Evolutionary conservation across 2,329 filamentous ascomycete genomes (phyloP).

Genomic region (Aspergillus aculeatinus): DNA sequence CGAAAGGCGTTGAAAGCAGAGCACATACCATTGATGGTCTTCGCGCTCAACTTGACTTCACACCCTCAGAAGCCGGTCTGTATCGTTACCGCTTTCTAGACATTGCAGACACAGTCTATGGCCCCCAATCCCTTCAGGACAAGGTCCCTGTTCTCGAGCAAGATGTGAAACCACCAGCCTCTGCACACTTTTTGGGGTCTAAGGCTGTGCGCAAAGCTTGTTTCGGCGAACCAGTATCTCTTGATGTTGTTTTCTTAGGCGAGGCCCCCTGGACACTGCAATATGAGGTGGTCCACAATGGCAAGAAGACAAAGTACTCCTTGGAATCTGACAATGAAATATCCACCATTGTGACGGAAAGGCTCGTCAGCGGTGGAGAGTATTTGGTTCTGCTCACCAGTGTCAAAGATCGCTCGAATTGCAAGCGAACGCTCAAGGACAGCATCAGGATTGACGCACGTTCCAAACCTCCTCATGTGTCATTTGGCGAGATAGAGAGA

Average conservation of each 20-base stretch:
- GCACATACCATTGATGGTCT: constrained; percentile 65
- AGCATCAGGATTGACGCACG: constrained; percentile 83
- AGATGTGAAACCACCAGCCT: constrained; percentile 88
- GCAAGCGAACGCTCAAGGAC: constrained; percentile 81
- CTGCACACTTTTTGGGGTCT: constrained; percentile 65
- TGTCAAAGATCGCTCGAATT: constrained; percentile 81
- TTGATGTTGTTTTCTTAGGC: constrained; percentile 73
- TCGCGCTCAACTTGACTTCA: constrained; percentile 79
- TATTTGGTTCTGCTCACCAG: constrained; percentile 84
- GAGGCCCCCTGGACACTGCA: constrained; percentile 86
- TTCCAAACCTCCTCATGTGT: constrained; percentile 80
- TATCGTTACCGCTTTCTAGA: constrained; percentile 84
- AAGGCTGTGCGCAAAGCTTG: constrained; percentile 65
- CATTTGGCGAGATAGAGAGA: constrained; percentile 82
- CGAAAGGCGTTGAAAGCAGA: constrained; percentile 55
- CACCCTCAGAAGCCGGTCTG: constrained; percentile 74
- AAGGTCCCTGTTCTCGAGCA: constrained; percentile 71
- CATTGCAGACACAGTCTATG: constrained; percentile 81
- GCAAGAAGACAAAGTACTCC: constrained; percentile 72
- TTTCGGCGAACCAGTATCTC: constrained; percentile 74
- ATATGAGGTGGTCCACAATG: constrained; percentile 89
- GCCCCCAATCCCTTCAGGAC: constrained; percentile 61
- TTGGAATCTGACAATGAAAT: constrained; percentile 62
- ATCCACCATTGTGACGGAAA: constrained; percentile 72
- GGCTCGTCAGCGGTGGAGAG: constrained; percentile 77